phyloP scores from a whole-genome alignment of 2,329 filamentous ascomycete genomes.

The Thermothelomyces thermophilus region DNA sequence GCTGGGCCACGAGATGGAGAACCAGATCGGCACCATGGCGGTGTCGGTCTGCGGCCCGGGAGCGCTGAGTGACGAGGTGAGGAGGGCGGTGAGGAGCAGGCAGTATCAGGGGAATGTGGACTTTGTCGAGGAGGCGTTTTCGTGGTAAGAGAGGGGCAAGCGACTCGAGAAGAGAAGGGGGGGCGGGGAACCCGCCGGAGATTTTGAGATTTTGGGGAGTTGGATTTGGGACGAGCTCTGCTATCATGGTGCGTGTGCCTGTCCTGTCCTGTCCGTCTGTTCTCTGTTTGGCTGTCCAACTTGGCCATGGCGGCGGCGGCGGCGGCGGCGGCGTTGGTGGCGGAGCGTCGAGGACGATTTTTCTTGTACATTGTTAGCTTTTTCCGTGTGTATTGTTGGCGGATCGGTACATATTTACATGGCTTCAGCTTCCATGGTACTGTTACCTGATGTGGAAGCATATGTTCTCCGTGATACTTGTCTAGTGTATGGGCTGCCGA shows the following conservation, averaged over 20 bases:
- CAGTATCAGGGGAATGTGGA: slow-evolving; percentile 63
- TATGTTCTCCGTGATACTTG: too few species aligned
- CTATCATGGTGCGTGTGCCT: too few species aligned
- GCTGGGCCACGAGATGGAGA: slow-evolving; percentile 65
- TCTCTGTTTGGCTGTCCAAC: not conserved
- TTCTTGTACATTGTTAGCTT: slow-evolving; percentile 15
- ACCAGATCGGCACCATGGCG: slow-evolving; percentile 66
- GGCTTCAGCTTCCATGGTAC: not conserved
- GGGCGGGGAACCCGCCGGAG: not conserved
- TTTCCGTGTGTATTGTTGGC: not conserved
- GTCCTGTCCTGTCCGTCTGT: too few species aligned
- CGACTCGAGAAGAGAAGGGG: not conserved
- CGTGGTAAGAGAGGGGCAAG: slow-evolving; percentile 36
- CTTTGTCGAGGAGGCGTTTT: slow-evolving; percentile 74
- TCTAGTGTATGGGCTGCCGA: too few species aligned
- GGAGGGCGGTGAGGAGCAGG: slow-evolving; percentile 57
- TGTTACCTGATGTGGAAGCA: too few species aligned
- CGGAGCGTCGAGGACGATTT: not conserved
- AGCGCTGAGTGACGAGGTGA: slow-evolving; percentile 66
- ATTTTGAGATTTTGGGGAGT: too few species aligned
- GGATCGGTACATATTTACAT: slow-evolving; percentile 10
- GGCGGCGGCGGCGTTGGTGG: not conserved
- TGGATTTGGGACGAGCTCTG: too few species aligned
- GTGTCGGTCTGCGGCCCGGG: slow-evolving; percentile 71
- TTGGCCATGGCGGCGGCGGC: not conserved